phyloP scores from a whole-genome alignment of 2,329 filamentous ascomycete species.

The Trichoderma sp. region DNA sequence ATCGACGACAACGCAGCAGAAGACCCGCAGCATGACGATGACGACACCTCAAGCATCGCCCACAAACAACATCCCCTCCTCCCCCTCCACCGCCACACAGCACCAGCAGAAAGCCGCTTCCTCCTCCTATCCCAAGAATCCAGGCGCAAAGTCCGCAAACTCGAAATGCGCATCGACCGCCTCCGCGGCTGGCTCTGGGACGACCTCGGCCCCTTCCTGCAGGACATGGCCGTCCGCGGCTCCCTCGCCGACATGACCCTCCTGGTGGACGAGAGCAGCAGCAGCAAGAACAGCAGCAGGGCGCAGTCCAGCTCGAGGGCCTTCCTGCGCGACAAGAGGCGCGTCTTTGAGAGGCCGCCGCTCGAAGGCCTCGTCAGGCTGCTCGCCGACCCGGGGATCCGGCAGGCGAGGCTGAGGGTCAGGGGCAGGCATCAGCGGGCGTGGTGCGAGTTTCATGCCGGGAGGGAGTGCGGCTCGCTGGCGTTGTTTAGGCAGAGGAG shows the following conservation, averaged over 20 bases:
- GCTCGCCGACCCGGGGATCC: slow-evolving; percentile 50
- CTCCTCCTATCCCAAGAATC: slow-evolving; percentile 35
- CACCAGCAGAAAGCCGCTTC: background rate
- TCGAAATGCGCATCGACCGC: slow-evolving; percentile 38
- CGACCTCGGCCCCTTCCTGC: slow-evolving; percentile 37
- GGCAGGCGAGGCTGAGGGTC: slow-evolving; percentile 45
- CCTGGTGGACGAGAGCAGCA: slow-evolving; percentile 16
- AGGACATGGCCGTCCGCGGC: slow-evolving; percentile 40
- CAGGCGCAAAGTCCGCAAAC: slow-evolving; percentile 35
- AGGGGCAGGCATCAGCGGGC: slow-evolving; percentile 41
- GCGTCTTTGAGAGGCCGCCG: slow-evolving; percentile 38
- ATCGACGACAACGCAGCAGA: slow-evolving; percentile 32
- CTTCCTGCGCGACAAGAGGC: slow-evolving; percentile 22
- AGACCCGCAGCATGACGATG: slow-evolving; percentile 1
- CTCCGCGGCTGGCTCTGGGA: slow-evolving; percentile 40
- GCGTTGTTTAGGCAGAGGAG: background rate
- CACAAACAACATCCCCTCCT: background rate
- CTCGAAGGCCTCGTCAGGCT: slow-evolving; percentile 45
- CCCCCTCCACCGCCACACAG: slow-evolving; percentile 13
- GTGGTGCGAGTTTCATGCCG: slow-evolving; percentile 49
- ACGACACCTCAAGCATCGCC: background rate
- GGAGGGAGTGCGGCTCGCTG: slow-evolving; percentile 20
- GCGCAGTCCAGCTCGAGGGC: slow-evolving; percentile 28
- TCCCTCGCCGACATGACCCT: slow-evolving; percentile 35
- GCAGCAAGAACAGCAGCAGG: background rate